Percentiles rank a stretch among this genome's conserved stretches.
Conservation (phyloP, 2,329 filamentous ascomycete species). For the Zopfia rhizophila region DNA sequence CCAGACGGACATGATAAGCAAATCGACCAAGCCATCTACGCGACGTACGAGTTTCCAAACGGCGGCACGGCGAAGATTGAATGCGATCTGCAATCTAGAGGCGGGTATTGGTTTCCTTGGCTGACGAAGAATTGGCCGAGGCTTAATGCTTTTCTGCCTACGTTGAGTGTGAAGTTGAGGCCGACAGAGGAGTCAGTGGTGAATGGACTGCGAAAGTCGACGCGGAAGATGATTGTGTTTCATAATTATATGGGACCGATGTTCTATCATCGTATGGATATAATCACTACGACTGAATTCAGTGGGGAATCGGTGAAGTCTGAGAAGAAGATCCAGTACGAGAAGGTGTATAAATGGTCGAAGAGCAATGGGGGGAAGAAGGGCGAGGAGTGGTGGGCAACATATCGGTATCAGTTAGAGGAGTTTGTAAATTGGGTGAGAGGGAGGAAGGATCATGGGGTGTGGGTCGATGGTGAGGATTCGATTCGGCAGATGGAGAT, state of each 20-base stretch:
- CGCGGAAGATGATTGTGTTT: conserved; percentile 23
- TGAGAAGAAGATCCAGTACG: conserved; percentile 36
- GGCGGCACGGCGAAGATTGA: conserved; percentile 27
- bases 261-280: conserved; percentile 34
- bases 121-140: conserved; percentile 34
- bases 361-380: conserved; percentile 34
- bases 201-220: conserved; percentile 19
- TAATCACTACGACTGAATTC: conserved; percentile 6
- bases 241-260: conserved; percentile 33
- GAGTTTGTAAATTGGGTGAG: conserved; percentile 48
- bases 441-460: conserved; percentile 34
- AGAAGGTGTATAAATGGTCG: conserved; percentile 44
- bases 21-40: conserved; percentile 33
- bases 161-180: conserved; percentile 22
- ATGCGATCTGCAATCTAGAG: conserved; percentile 26
- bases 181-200: conserved; percentile 13
- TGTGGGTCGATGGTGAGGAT: conserved; percentile 46
- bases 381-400: conserved; percentile 43
- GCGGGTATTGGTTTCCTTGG: conserved; percentile 31
- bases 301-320: conserved; percentile 30
- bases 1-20: conserved; percentile 21
- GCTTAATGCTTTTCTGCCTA: conserved; percentile 16
- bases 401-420: conserved; percentile 50
- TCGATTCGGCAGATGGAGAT: conserved; percentile 48
- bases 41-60: conserved; percentile 33